Evolutionary conservation across 495 filamentous ascomycete species (phyloP).

Genomic region (Aspergillus asperescens): DNA sequence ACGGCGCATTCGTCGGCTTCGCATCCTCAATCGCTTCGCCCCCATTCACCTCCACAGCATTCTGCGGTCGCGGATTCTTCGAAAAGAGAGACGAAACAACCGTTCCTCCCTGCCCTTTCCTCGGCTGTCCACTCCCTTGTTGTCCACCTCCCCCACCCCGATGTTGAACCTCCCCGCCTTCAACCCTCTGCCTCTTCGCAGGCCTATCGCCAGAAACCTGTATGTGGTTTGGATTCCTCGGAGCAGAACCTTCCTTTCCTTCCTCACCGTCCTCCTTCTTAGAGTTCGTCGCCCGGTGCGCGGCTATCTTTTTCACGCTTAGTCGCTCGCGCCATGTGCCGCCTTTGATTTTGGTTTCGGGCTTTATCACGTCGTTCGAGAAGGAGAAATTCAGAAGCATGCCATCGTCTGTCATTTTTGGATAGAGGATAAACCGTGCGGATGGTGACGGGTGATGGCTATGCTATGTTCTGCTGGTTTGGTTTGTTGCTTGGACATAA

Average conservation of each 20-base stretch:
- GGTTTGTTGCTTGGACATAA: neutral
- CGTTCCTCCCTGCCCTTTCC: constrained; percentile 39
- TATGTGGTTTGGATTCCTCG: constrained; percentile 39
- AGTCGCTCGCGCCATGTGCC: constrained; percentile 87
- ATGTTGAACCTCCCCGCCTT: constrained; percentile 19
- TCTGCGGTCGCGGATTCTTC: constrained; percentile 68
- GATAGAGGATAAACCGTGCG: neutral
- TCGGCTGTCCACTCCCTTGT: constrained; percentile 20
- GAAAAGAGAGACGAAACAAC: constrained; percentile 89
- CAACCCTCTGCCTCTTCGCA: constrained; percentile 39
- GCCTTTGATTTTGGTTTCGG: constrained; percentile 69
- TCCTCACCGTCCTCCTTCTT: neutral
- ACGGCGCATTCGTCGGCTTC: constrained; percentile 88
- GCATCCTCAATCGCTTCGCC: constrained; percentile 45
- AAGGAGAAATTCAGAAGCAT: constrained; percentile 90
- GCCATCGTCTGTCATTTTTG: constrained; percentile 83
- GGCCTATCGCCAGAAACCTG: constrained; percentile 29
- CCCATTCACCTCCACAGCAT: constrained; percentile 37
- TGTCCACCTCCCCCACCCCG: neutral
- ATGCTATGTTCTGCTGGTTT: constrained; percentile 22
- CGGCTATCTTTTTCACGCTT: constrained; percentile 67
- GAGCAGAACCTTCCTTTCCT: constrained; percentile 4
- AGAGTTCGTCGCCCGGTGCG: constrained; percentile 21
- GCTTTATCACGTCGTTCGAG: constrained; percentile 52
- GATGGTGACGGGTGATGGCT: constrained; percentile 7